Base-by-base conservation (phyloP, 306 rosid genomes). In the Albizia julibrissin region DNA sequence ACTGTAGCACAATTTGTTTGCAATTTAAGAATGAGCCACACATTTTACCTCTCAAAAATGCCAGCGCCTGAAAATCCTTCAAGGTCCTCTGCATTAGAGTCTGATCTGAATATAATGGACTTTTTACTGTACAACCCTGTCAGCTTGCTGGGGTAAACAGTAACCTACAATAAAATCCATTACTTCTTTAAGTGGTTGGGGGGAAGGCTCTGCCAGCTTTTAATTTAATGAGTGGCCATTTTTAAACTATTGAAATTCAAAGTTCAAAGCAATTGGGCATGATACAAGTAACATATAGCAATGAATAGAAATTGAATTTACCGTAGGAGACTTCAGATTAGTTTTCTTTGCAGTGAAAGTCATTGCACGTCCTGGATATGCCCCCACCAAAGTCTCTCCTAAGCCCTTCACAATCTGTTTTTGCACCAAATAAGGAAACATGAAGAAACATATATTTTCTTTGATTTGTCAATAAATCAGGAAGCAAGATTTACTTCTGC, bases 11-110 rank as follows among this genome's bases (percentile, higher is more conserved):
- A 54, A 27, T 59, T 49, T 83, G 59, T 33, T 49, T 5, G 58
- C 50, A n/a, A 49, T 47, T 65, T n/a, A n/a, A 62, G 71, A 79
- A 40, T 18, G 16, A 40, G 75, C 67, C 56, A n/a, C 68, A 64
- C 24, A 34, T 29, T 77, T 18, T 24, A 83, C 86, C 87, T 83
- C 74, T 86, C 86, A 80, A 83, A 86, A 76, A 83, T 76, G 59
- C 89, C 86, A 76, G 86, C 86, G 79, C 89, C 89, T 8, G 84
- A 86, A 64, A 62, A 86, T 75, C 86, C 89, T 83, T 80, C 84
- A n/a, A 86, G 80, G 79, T 86, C 89, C 82, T 86, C 88, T 24
- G 72, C 85, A 40, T 82, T 86, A 1, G 89, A 86, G 77, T 83
- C 89, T 22, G 87, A 86, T 79, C 87, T 76, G 86, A 80, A 83